Conservation (phyloP, 2,329 filamentous ascomycete genomes). For the Ceratocystis diversiconidia region DNA sequence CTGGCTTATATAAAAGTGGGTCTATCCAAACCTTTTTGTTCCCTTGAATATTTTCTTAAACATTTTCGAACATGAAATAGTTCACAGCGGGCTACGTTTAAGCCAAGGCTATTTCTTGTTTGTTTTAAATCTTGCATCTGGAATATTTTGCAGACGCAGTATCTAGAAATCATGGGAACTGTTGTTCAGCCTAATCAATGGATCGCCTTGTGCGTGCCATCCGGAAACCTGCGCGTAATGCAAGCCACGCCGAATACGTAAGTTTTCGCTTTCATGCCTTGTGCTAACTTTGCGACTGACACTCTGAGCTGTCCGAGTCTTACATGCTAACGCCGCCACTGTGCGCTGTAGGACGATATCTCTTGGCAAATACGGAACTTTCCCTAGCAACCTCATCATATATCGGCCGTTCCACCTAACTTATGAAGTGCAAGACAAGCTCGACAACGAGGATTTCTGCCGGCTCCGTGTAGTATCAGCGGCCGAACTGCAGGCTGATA, state of each 20-base stretch:
- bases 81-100: not conserved
- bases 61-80: not conserved
- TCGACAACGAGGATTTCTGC: constrained; percentile 48
- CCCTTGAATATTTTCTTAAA: constrained; percentile 6
- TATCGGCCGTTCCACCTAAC: constrained; percentile 85
- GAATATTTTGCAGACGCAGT: not conserved
- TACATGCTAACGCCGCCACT: constrained; percentile 7
- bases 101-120: not conserved
- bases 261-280: constrained; percentile 17
- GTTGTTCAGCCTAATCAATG: constrained; percentile 44
- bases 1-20: not conserved
- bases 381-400: constrained; percentile 77
- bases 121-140: not conserved
- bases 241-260: constrained; percentile 49
- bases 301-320: not conserved
- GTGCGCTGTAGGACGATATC: constrained; percentile 53
- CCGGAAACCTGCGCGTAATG: constrained; percentile 41
- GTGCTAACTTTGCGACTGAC: constrained; percentile 11
- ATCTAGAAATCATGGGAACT: constrained; percentile 26
- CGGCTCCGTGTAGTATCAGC: constrained; percentile 65
- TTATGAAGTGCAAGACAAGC: constrained; percentile 70
- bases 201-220: constrained; percentile 46
- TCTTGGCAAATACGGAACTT: constrained; percentile 82
- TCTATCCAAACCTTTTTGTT: not conserved
- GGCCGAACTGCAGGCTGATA: constrained; percentile 69